A percentile compares a stretch with the other conserved stretches of the same genome.
Evolutionary conservation across 164 flowering plant species (phyloP).

Genomic region (Buxus sempervirens): DNA sequence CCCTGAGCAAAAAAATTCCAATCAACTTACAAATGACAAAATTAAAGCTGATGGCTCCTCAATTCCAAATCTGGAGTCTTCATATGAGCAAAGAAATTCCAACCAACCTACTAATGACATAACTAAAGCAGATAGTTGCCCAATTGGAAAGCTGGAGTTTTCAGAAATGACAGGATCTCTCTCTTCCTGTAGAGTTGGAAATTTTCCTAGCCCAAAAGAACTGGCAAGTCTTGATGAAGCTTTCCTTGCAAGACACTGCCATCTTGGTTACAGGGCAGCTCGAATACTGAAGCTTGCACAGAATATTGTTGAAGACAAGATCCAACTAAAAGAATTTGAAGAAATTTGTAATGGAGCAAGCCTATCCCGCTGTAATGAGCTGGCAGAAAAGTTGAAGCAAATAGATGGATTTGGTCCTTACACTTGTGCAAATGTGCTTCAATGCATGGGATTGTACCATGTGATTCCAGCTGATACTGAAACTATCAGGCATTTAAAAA

Average conservation of each 20-base stretch:
- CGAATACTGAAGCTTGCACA: constrained; percentile 46
- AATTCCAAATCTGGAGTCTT: background rate
- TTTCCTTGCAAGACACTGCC: constrained; percentile 41
- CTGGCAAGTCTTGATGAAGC: constrained; percentile 39
- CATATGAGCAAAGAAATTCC: background rate
- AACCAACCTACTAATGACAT: background rate
- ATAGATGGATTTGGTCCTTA: constrained; percentile 59
- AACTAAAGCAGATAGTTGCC: background rate
- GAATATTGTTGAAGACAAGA: constrained; percentile 31
- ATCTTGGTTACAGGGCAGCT: constrained; percentile 56
- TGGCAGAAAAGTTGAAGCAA: constrained; percentile 31
- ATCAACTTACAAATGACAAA: background rate
- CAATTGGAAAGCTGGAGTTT: background rate
- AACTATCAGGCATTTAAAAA: constrained; percentile 57
- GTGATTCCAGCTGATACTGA: constrained; percentile 54
- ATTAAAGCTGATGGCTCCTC: background rate
- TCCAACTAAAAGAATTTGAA: constrained; percentile 34
- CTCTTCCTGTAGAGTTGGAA: constrained; percentile 23
- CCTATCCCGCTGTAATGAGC: constrained; percentile 25
- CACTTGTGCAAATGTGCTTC: constrained; percentile 53
- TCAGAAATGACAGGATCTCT: background rate
- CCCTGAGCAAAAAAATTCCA: background rate
- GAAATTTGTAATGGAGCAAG: constrained; percentile 16
- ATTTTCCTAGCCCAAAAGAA: constrained; percentile 52
- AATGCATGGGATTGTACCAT: constrained; percentile 68